Conservation (phyloP, 495 filamentous ascomycete genomes). For the Podospora fimiseda region DNA sequence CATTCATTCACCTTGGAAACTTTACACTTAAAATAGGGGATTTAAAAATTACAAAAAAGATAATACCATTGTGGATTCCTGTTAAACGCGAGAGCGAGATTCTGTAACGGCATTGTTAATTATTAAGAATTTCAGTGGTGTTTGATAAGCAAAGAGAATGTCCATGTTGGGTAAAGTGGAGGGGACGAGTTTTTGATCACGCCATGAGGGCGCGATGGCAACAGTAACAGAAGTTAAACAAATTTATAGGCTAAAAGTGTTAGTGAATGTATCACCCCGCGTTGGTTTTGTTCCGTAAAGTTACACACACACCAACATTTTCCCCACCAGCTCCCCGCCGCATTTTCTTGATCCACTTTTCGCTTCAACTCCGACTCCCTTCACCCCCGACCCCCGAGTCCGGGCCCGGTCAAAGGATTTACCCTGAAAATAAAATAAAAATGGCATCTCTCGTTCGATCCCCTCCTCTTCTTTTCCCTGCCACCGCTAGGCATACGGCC, state of each 20-base stretch:
- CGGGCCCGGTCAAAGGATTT: not conserved
- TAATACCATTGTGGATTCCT: not conserved
- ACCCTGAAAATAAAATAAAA: not conserved
- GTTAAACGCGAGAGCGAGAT: not conserved
- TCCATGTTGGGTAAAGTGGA: no score
- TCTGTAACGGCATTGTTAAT: constrained; percentile 3
- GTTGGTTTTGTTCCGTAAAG: no score
- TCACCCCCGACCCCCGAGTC: not conserved
- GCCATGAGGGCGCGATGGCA: no score
- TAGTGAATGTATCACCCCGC: not conserved
- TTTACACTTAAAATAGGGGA: not conserved
- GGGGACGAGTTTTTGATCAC: no score
- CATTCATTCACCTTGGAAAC: no score
- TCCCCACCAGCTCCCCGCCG: not conserved
- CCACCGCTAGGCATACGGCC: constrained; percentile 84
- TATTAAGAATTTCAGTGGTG: not conserved
- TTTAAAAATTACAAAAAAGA: not conserved
- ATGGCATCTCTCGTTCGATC: constrained; percentile 29
- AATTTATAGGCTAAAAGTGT: no score
- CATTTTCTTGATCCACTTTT: not conserved
- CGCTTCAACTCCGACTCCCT: not conserved
- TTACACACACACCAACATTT: not conserved
- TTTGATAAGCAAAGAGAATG: not conserved
- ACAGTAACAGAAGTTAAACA: no score
- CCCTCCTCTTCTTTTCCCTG: constrained; percentile 64